These are phyloP conservation scores for Coffea canephora DNA, from an alignment of 257 asterid genomes.

Conservation along the genomic window DNA sequence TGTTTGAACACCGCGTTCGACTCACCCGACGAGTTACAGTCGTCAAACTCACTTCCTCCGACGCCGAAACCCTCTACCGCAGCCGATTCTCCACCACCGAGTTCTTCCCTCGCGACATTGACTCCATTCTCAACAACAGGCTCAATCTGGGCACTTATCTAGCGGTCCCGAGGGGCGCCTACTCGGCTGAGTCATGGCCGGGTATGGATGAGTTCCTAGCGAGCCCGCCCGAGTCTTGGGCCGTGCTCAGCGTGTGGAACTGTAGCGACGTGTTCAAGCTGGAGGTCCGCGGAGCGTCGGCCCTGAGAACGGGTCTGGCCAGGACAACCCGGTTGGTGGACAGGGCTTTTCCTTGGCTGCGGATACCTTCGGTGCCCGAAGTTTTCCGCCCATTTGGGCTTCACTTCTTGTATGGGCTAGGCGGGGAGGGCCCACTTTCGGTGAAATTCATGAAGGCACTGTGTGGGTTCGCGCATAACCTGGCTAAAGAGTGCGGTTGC, in stretches of 20 bases:
- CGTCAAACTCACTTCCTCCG: slow-evolving; percentile 45
- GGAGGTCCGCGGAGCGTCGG: slow-evolving; percentile 86
- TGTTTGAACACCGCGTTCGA: slow-evolving; percentile 61
- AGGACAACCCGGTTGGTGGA: slow-evolving; percentile 60
- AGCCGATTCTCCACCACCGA: slow-evolving; percentile 61
- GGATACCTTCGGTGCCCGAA: slow-evolving; percentile 72
- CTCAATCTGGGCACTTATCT: slow-evolving; percentile 71
- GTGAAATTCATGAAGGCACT: slow-evolving; percentile 33
- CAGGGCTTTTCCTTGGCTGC: slow-evolving; percentile 75
- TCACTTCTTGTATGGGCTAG: slow-evolving; percentile 79
- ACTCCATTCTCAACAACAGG: slow-evolving; percentile 48
- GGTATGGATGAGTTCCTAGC: slow-evolving; percentile 47
- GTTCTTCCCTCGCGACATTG: slow-evolving; percentile 88
- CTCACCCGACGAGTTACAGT: slow-evolving; percentile 32
- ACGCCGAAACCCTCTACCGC: slow-evolving; percentile 70
- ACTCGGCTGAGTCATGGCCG: slow-evolving; percentile 48
- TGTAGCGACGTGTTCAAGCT: slow-evolving; percentile 67
- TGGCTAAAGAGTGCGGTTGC: slow-evolving; percentile 58
- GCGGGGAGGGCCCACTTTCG: slow-evolving; percentile 74
- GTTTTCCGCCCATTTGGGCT: slow-evolving; percentile 81
- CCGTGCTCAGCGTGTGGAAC: slow-evolving; percentile 82
- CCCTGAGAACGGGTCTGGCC: slow-evolving; percentile 41
- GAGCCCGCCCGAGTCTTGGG: slow-evolving; percentile 77
- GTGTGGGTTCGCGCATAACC: slow-evolving; percentile 60
- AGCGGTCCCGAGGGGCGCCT: slow-evolving; percentile 47